These are phyloP conservation scores for Spinacia oleracea DNA, from an alignment of 179 eudicot species.

Conservation along the genomic window DNA sequence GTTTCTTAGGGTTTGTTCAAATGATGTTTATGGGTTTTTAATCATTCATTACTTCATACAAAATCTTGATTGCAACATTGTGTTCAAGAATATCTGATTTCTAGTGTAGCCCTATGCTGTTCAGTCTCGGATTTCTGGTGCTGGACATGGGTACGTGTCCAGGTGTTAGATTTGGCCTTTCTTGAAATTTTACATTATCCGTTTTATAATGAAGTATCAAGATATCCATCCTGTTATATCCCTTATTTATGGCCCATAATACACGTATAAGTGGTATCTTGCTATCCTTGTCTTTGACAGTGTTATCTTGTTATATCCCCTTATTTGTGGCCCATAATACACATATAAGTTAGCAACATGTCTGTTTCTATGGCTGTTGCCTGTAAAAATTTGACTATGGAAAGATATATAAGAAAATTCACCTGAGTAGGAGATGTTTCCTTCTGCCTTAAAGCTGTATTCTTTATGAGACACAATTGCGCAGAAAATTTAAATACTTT, in stretches of 20 bases:
- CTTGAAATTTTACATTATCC: not conserved
- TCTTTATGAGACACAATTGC: not conserved
- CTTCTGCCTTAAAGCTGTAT: not conserved
- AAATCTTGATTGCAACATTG: no score
- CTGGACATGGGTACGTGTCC: not conserved
- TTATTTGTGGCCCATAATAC: not conserved
- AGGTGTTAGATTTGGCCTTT: not conserved
- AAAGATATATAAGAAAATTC: no score
- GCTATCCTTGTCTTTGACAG: not conserved
- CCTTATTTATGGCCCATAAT: no score
- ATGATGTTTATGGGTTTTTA: no score
- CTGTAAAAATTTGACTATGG: not conserved
- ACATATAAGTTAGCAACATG: not conserved
- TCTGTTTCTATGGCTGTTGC: not conserved
- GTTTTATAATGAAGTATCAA: not conserved
- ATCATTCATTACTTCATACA: no score
- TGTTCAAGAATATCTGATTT: not conserved
- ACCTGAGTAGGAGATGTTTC: not conserved
- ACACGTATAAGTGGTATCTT: no score
- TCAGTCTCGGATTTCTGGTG: not conserved
- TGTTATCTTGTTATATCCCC: not conserved
- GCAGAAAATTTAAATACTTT: not conserved
- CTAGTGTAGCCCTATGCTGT: not conserved
- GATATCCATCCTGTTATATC: not conserved
- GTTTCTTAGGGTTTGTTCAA: no score